phyloP scores from a whole-genome alignment of 164 flowering plant genomes.

The Vitis rotundifolia region DNA sequence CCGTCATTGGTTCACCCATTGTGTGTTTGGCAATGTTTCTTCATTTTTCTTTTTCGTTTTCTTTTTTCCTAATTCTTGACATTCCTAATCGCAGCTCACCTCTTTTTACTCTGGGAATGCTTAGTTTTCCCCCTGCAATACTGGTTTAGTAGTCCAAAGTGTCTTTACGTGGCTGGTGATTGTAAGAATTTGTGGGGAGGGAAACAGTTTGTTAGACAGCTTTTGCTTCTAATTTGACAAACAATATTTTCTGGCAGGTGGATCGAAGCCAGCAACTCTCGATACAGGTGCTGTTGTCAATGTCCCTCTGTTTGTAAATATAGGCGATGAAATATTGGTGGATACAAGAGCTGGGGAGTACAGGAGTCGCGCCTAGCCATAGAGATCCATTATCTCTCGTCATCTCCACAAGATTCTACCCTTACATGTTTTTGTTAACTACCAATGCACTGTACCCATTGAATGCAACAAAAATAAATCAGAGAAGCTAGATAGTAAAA shows the following conservation, averaged over 20 bases:
- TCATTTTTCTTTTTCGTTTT: neutral
- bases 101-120: neutral
- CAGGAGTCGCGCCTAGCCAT: conserved; percentile 58
- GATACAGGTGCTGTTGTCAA: conserved; percentile 85
- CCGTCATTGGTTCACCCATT: neutral
- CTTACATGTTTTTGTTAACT: no score
- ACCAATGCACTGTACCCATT: no score
- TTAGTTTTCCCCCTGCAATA: no score
- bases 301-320: conserved; percentile 78
- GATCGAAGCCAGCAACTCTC: conserved; percentile 84
- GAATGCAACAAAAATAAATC: no score
- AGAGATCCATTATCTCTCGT: neutral
- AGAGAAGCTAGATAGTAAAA: no score
- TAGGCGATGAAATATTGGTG: conserved; percentile 72
- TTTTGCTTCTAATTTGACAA: neutral
- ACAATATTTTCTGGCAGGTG: conserved; percentile 52
- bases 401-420: no score
- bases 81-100: neutral
- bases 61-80: neutral
- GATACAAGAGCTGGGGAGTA: conserved; percentile 90
- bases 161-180: no score
- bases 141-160: no score
- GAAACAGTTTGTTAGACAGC: no score
- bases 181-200: no score
- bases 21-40: neutral